Evolutionary conservation across 139 green algal genomes (phyloP).

Genomic region (Chlorella vulgaris): DNA sequence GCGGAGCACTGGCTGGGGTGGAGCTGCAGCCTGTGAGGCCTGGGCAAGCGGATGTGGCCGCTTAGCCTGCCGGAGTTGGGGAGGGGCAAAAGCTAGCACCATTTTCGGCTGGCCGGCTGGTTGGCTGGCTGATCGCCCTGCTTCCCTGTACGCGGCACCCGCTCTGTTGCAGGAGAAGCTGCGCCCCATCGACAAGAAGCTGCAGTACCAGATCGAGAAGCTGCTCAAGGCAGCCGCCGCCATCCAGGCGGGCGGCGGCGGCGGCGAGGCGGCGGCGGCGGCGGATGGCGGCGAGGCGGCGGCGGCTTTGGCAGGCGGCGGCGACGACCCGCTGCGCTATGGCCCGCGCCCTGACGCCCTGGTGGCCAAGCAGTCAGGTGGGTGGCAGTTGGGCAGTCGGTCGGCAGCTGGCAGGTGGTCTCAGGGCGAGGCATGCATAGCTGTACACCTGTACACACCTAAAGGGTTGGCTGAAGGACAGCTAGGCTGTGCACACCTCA

Average conservation of each 20-base stretch:
- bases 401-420: neutral
- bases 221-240: slow-evolving; percentile 72
- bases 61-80: too few species aligned
- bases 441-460: too few species aligned
- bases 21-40: too few species aligned
- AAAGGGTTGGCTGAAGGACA: too few species aligned
- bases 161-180: slow-evolving; percentile 84
- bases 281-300: slow-evolving; percentile 53
- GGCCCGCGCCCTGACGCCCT: slow-evolving; percentile 79
- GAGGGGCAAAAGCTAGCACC: too few species aligned
- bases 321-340: slow-evolving; percentile 51
- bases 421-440: too few species aligned
- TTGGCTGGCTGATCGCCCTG: too few species aligned
- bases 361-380: slow-evolving; percentile 56
- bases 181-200: slow-evolving; percentile 93
- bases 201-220: slow-evolving; percentile 97
- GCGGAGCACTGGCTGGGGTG: too few species aligned
- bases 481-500: too few species aligned
- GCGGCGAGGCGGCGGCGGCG: neutral
- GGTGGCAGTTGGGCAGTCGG: neutral
- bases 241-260: neutral
- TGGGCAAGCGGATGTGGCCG: too few species aligned
- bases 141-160: too few species aligned
- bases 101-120: too few species aligned
- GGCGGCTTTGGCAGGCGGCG: slow-evolving; percentile 30